phyloP scores from a whole-genome alignment of 108 stramenopile species.

The Pseudonitzschia pungens region DNA sequence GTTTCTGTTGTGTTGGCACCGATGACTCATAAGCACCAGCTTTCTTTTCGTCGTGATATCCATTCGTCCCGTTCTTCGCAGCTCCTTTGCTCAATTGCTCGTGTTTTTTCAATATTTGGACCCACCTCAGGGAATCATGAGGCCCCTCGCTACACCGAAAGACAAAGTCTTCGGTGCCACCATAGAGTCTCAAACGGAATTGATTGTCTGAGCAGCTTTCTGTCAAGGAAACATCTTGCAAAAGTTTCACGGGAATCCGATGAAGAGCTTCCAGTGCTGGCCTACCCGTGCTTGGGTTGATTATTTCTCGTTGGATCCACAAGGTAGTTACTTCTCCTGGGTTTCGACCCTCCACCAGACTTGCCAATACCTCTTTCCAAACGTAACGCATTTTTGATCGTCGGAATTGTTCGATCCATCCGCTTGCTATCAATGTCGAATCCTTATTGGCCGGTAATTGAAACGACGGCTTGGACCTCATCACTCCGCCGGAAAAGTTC shows the following conservation, averaged over 20 bases:
- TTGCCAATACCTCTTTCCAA: conserved; percentile 86
- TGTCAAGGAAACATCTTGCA: conserved; percentile 66
- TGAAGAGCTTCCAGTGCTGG: conserved; percentile 80
- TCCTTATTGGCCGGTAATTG: conserved; percentile 66
- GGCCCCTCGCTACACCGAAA: conserved; percentile 68
- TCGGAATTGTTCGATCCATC: conserved; percentile 88
- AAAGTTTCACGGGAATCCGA: conserved; percentile 82
- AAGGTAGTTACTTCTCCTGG: conserved; percentile 85
- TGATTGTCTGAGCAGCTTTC: conserved; percentile 74
- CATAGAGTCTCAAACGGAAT: conserved; percentile 76
- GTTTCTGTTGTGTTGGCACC: conserved; percentile 6
- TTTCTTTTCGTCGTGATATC: conserved; percentile 30
- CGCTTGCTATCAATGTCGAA: conserved; percentile 77
- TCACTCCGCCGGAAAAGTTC: neutral
- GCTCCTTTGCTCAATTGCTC: neutral
- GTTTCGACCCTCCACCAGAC: conserved; percentile 68
- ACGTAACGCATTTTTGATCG: conserved; percentile 78
- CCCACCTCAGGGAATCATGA: conserved; percentile 74
- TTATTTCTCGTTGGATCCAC: conserved; percentile 86
- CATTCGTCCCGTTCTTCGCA: neutral
- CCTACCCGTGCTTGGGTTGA: conserved; percentile 50
- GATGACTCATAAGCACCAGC: neutral
- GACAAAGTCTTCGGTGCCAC: conserved; percentile 76
- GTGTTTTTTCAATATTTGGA: conserved; percentile 48
- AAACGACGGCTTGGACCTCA: conserved; percentile 52